Conservation (phyloP, 345 rosid genomes). For the Eucalyptus shirleyi region DNA sequence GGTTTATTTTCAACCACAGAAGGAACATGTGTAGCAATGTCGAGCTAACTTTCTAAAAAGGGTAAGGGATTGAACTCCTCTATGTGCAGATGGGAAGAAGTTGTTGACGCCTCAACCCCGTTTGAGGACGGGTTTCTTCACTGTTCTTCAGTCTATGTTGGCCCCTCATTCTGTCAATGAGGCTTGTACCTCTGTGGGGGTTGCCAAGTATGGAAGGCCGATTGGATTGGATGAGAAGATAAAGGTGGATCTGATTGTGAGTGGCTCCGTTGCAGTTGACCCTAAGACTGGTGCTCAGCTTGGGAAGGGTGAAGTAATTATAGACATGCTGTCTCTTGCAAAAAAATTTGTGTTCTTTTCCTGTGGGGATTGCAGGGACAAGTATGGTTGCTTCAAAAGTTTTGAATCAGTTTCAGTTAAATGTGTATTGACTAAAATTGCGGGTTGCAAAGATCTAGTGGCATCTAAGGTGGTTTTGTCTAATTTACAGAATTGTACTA, state of each 20-base stretch:
- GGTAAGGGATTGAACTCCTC: background rate
- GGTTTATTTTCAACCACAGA: background rate
- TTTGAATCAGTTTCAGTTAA: background rate
- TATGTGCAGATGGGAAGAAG: constrained; percentile 46
- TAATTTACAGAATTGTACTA: background rate
- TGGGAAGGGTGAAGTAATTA: constrained; percentile 77
- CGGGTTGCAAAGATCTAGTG: background rate
- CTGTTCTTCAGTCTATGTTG: constrained; percentile 44
- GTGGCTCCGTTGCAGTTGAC: constrained; percentile 86
- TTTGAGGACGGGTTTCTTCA: constrained; percentile 69
- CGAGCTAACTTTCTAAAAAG: background rate
- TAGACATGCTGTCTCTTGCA: background rate
- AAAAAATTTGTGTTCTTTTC: background rate
- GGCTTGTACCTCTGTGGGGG: constrained; percentile 69
- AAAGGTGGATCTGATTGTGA: constrained; percentile 62
- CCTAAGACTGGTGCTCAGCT: constrained; percentile 75
- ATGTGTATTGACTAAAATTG: background rate
- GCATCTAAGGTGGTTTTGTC: background rate
- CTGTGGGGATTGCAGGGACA: background rate
- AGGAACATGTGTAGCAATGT: background rate
- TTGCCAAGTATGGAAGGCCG: constrained; percentile 73
- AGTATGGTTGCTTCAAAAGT: background rate
- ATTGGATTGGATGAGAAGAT: constrained; percentile 77
- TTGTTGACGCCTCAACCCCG: constrained; percentile 84
- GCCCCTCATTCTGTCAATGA: constrained; percentile 32